A percentile compares a stretch with the other conserved stretches of the same genome.
These are phyloP conservation scores for Sugiyamaella lignohabitans DNA, from an alignment of 805 yeast species.

Conservation along the genomic window DNA sequence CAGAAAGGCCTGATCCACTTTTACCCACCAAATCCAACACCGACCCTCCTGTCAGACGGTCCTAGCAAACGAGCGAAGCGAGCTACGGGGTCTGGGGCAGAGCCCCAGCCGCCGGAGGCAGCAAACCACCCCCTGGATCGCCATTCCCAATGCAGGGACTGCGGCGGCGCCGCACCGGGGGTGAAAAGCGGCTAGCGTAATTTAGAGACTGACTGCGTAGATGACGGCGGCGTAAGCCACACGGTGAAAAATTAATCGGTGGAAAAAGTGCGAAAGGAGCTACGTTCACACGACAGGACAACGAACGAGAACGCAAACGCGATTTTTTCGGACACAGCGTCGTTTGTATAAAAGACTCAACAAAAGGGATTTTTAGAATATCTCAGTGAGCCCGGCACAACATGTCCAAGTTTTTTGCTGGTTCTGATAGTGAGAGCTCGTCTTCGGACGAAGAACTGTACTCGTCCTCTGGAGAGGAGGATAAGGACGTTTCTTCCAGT, in stretches of 20 bases:
- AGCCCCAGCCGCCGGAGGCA: slow-evolving; percentile 1
- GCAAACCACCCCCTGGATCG: too few species aligned
- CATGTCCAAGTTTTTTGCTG: slow-evolving; percentile 89
- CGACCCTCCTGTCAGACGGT: too few species aligned
- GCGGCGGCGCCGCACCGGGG: neutral
- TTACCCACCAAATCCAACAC: too few species aligned
- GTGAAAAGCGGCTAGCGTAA: neutral
- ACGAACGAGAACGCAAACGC: too few species aligned
- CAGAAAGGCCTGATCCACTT: too few species aligned
- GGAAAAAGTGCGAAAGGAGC: too few species aligned
- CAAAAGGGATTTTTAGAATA: neutral
- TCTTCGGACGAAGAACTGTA: slow-evolving; percentile 55
- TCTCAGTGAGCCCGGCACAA: neutral
- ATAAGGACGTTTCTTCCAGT: slow-evolving; percentile 35
- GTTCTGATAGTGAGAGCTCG: slow-evolving; percentile 52
- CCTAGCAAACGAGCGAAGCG: too few species aligned
- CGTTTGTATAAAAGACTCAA: too few species aligned
- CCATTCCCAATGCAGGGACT: neutral
- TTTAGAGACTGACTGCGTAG: neutral
- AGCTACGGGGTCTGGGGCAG: neutral
- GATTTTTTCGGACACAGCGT: too few species aligned
- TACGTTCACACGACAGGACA: neutral
- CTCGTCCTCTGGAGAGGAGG: slow-evolving; percentile 32
- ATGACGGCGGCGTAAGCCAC: neutral
- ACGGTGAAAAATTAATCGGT: neutral